phyloP scores from a whole-genome alignment of 2,329 filamentous ascomycete genomes.

The Aspergillus pseudoviridinutans region DNA sequence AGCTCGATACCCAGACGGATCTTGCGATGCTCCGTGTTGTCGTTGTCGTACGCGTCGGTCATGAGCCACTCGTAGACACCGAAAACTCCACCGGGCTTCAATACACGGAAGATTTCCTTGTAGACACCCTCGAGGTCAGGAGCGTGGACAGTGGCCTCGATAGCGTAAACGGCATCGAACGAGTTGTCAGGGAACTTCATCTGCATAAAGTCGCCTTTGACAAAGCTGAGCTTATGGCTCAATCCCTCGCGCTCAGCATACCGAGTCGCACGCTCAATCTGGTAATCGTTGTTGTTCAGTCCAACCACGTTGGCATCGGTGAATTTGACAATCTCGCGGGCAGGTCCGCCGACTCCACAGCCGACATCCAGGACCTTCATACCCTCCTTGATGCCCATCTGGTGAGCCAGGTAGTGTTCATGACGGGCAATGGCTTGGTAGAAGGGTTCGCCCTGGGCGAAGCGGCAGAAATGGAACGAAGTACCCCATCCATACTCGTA shows the following conservation, averaged over 20 bases:
- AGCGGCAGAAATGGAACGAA: constrained; percentile 97
- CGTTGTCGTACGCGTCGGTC: constrained; percentile 91
- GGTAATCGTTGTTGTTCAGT: constrained; percentile 99
- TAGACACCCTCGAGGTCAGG: constrained; percentile 89
- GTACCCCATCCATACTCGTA: constrained; percentile 98
- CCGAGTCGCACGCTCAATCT: constrained; percentile 85
- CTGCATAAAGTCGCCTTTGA: constrained; percentile 99
- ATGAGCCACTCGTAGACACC: constrained; percentile 99
- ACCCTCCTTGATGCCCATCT: constrained; percentile 77
- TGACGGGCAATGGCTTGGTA: constrained; percentile 89
- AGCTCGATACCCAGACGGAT: constrained; percentile 94
- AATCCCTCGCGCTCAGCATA: constrained; percentile 82
- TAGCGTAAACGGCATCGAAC: constrained; percentile 94
- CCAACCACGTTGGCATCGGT: constrained; percentile 83
- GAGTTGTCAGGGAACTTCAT: constrained; percentile 90
- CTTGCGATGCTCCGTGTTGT: constrained; percentile 78
- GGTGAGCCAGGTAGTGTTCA: constrained; percentile 93
- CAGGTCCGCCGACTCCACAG: constrained; percentile 93
- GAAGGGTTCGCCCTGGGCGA: constrained; percentile 81
- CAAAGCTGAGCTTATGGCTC: constrained; percentile 73
- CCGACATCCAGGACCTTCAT: constrained; percentile 94
- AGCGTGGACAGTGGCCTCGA: constrained; percentile 94
- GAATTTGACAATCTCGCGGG: constrained; percentile 94
- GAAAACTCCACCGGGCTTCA: constrained; percentile 94
- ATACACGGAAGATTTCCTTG: constrained; percentile 85